Evolutionary conservation across 208 protist genomes (phyloP), one percentile per base, ranked within the genome.

Genomic region (Leishmania braziliensis): DNA sequence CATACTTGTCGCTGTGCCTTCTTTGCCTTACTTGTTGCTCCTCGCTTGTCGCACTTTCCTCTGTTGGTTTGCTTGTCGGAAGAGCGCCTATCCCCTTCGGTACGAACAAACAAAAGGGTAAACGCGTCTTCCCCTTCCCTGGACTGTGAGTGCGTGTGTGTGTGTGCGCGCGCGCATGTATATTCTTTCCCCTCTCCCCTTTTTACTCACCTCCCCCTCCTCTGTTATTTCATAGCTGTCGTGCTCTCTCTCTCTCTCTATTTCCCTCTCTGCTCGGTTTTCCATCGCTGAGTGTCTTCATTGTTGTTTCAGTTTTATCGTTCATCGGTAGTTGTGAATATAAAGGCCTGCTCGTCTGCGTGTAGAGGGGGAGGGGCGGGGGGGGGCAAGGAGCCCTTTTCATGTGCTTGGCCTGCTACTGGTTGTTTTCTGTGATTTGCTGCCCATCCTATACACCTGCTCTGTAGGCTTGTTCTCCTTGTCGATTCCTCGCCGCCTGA

Each of bases 141-240:
- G 16, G 68, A 2, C 8, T 36, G 14, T 43, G 68, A 46, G 36
- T 72, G n/a, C 12, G 26, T 29, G 26, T 39, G 51, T 75, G 4
- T 58, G 23, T 39, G 50, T 10, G 33, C 3, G 12, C 5, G 33
- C 26, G 62, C 26, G 29, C 6, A 68, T 68, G 10, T 12, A 8
- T n/a, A 16, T n/a, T 14, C 62, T 29, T 36, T 66, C 12, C 14
- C 10, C 23, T 16, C 23, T 12, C 39, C 39, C 39, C 39, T 43
- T 60, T 23, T 26, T 60, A 60, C 20, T 23, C 12, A 23, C 54
- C 54, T 60, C 20, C 18, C 12, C 20, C 12, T 60, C 12, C 12
- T 73, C 54, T 63, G 33, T 39, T 70, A 75, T 46, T 81, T 80
- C 79, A 33, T 77, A 46, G 20, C 33, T 79, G 18, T 78, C 39